These are phyloP conservation scores for Quercus bicolor DNA, from an alignment of 306 rosid genomes.

Conservation along the genomic window DNA sequence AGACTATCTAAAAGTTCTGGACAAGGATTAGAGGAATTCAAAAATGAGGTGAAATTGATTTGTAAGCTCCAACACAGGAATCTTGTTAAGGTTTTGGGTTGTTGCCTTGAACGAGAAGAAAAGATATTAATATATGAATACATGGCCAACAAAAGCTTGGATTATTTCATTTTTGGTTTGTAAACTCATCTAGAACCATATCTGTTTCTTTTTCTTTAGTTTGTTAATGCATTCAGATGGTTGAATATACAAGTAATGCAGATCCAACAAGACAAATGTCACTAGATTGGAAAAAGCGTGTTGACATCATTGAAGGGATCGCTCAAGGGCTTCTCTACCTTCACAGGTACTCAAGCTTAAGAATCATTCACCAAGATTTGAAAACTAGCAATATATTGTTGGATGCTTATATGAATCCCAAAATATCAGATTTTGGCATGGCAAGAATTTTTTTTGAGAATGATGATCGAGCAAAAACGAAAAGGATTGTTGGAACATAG, in stretches of 20 bases:
- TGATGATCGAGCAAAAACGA: conserved; percentile 10
- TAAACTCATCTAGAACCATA: neutral
- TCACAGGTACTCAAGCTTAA: conserved; percentile 19
- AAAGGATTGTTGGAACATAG: conserved; percentile 14
- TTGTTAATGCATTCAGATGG: too few species aligned
- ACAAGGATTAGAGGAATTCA: conserved; percentile 34
- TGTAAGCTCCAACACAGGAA: conserved; percentile 32
- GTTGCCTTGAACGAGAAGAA: conserved; percentile 25
- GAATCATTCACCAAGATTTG: conserved; percentile 10
- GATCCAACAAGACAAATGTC: neutral
- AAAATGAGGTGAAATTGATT: conserved; percentile 26
- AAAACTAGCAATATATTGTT: conserved; percentile 21
- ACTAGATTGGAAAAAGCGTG: conserved; percentile 4
- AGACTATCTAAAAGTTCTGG: conserved; percentile 21
- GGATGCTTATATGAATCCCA: conserved; percentile 14
- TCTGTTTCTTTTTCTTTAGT: too few species aligned
- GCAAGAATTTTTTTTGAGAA: conserved; percentile 8
- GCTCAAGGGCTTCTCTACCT: conserved; percentile 18
- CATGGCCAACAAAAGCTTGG: conserved; percentile 32
- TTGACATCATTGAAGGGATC: conserved; percentile 17
- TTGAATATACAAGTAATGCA: too few species aligned
- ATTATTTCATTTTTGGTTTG: conserved; percentile 32
- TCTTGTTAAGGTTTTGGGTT: conserved; percentile 30
- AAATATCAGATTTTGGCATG: conserved; percentile 18
- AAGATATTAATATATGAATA: conserved; percentile 29